phyloP scores from a whole-genome alignment of 2,329 filamentous ascomycete genomes.

The Pseudogymnoascus sp. region DNA sequence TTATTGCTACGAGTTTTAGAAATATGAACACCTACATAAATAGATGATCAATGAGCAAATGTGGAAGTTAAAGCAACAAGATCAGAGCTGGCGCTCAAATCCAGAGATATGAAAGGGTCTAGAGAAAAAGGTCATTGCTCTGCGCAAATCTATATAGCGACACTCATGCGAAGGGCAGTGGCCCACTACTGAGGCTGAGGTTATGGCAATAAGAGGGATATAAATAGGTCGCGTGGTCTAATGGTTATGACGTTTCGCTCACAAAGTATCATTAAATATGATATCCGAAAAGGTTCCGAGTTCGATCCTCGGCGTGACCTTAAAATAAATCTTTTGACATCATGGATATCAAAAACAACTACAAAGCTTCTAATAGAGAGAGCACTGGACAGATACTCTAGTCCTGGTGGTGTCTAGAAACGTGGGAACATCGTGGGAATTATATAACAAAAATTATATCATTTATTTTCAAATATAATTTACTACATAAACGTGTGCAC shows the following conservation, averaged over 20 bases:
- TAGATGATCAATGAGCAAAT: neutral
- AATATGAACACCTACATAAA: neutral
- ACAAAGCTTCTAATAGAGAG: neutral
- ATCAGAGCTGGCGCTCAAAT: neutral
- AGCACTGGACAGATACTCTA: neutral
- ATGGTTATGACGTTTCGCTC: conserved; percentile 3
- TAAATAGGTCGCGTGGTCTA: neutral
- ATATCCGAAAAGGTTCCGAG: conserved; percentile 5
- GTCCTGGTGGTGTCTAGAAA: neutral
- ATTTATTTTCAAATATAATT: neutral
- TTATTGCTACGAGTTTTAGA: neutral
- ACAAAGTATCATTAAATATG: neutral
- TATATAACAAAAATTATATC: neutral
- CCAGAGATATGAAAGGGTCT: neutral
- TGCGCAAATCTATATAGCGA: neutral
- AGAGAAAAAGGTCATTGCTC: neutral
- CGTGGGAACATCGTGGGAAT: neutral
- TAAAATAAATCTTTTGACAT: neutral
- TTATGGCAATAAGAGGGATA: neutral
- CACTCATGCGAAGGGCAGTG: neutral
- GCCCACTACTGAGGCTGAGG: neutral
- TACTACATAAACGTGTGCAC: neutral
- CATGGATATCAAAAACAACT: too few species aligned
- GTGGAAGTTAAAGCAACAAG: neutral
- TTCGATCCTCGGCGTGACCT: conserved; percentile 1